A percentile compares a stretch with the other conserved stretches of the same genome.
Evolutionary conservation across 2,329 filamentous ascomycete genomes (phyloP).

Genomic region (Rhinocladiella mackenziei): DNA sequence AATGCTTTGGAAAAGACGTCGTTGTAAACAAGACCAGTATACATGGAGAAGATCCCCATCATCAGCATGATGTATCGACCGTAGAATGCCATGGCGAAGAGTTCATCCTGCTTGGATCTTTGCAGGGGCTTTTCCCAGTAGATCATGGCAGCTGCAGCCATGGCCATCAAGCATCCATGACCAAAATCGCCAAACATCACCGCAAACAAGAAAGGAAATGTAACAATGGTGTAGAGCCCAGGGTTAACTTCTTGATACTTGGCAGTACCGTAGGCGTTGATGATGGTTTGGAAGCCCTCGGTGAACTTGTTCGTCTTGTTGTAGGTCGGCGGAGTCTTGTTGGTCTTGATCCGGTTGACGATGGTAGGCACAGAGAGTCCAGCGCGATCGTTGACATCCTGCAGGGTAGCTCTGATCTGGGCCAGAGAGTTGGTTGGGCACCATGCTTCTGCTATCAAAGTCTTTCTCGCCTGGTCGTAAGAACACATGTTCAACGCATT

Average conservation of each 20-base stretch:
- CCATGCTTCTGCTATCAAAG: conserved; percentile 96
- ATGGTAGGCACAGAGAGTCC: conserved; percentile 97
- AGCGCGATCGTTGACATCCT: conserved; percentile 93
- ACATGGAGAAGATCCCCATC: conserved; percentile 97
- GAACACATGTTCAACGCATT: conserved; percentile 94
- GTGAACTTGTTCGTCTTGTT: conserved; percentile 99
- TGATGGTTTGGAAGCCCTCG: conserved; percentile 96
- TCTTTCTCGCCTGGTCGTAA: conserved; percentile 92
- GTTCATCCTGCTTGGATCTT: conserved; percentile 87
- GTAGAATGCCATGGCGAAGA: conserved; percentile 98
- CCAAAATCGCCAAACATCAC: conserved; percentile 99
- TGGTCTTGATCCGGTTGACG: conserved; percentile 94
- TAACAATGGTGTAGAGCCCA: conserved; percentile 89
- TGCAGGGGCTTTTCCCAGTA: conserved; percentile 84
- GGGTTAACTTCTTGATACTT: conserved; percentile 98
- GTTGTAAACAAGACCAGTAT: conserved; percentile 96
- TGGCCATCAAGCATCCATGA: conserved; percentile 84
- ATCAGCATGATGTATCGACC: conserved; percentile 97
- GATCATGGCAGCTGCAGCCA: conserved; percentile 85
- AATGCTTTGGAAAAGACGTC: conserved; percentile 94
- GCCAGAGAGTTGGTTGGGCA: conserved; percentile 86
- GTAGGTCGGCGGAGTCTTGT: conserved; percentile 95
- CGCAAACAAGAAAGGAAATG: conserved; percentile 98
- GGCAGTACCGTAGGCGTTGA: conserved; percentile 95
- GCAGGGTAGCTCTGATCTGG: conserved; percentile 85